phyloP scores from a whole-genome alignment of 495 filamentous ascomycete genomes.

The Mytilinidion resinicola region DNA sequence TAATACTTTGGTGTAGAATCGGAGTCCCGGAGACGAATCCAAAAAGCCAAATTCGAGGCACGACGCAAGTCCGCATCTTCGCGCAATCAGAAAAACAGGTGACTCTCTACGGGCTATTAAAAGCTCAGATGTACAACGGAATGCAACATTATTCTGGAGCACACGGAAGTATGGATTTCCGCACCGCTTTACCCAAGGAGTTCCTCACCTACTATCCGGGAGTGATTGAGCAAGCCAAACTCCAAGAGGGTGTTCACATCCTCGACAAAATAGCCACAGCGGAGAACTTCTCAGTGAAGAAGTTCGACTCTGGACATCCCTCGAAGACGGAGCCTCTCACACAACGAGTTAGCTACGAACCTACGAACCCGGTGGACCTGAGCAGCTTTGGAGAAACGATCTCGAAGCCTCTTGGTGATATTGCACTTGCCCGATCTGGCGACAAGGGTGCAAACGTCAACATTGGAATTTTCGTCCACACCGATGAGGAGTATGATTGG shows the following conservation, averaged over 20 bases:
- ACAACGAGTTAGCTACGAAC: slow-evolving; percentile 12
- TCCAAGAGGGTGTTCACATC: slow-evolving; percentile 20
- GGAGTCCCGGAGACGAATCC: slow-evolving; percentile 18
- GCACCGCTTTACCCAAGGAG: slow-evolving; percentile 21
- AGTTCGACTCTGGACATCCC: not conserved
- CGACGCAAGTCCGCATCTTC: slow-evolving; percentile 29
- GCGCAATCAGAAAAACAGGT: slow-evolving; percentile 16
- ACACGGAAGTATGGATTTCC: slow-evolving; percentile 10
- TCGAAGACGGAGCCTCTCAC: not conserved
- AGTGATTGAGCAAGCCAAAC: slow-evolving; percentile 11
- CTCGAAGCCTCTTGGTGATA: slow-evolving; percentile 21
- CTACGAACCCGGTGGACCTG: slow-evolving; percentile 17
- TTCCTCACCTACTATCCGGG: slow-evolving; percentile 30
- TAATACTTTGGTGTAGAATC: not conserved
- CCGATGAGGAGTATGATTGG: slow-evolving; percentile 27
- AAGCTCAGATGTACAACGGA: slow-evolving; percentile 1
- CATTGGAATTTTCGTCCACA: slow-evolving; percentile 27
- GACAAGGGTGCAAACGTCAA: slow-evolving; percentile 33
- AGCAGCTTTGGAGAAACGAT: slow-evolving; percentile 20
- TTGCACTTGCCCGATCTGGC: slow-evolving; percentile 31
- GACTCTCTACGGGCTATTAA: slow-evolving; percentile 14
- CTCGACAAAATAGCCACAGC: not conserved
- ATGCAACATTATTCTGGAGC: slow-evolving; percentile 15
- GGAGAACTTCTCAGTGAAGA: not conserved
- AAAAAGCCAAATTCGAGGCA: slow-evolving; percentile 17